phyloP scores from a whole-genome alignment of 2,329 filamentous ascomycete species.

The Colletotrichum scovillei region DNA sequence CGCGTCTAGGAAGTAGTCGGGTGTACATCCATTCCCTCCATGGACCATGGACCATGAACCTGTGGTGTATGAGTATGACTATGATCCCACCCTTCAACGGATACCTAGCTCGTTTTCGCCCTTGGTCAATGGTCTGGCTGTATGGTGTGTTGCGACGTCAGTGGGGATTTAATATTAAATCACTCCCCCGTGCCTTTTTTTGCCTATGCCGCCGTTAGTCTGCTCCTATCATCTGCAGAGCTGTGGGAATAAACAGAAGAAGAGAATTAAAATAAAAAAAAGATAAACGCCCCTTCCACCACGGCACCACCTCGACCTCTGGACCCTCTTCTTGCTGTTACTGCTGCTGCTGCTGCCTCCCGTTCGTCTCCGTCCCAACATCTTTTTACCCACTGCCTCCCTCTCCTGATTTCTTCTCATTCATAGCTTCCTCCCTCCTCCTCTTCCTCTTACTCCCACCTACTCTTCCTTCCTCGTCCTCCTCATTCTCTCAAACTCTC shows the following conservation, averaged over 20 bases:
- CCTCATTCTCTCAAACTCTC: background rate
- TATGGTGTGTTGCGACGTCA: constrained; percentile 33
- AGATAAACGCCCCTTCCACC: constrained; percentile 24
- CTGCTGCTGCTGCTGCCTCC: background rate
- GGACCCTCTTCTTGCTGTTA: background rate
- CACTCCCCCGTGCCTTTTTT: constrained; percentile 13
- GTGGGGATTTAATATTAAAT: constrained; percentile 38
- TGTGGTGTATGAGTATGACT: background rate
- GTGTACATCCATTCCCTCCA: background rate
- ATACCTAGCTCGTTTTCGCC: constrained; percentile 9
- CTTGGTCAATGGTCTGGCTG: background rate
- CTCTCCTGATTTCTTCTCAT: background rate
- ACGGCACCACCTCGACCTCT: constrained; percentile 14
- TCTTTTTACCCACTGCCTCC: background rate
- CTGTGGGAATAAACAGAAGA: constrained; percentile 30
- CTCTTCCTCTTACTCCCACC: background rate
- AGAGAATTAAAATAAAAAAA: constrained; percentile 17
- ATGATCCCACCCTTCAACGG: constrained; percentile 7
- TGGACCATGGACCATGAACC: background rate
- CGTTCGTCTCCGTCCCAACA: constrained; percentile 10
- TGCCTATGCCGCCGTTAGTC: constrained; percentile 10
- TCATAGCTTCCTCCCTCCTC: background rate
- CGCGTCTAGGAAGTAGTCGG: background rate
- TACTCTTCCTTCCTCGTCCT: background rate
- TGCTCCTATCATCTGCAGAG: constrained; percentile 21